A percentile compares a stretch with the other conserved stretches of the same genome.
Conservation (phyloP, 2,329 filamentous ascomycete species). For the Fusarium staphyleae region DNA sequence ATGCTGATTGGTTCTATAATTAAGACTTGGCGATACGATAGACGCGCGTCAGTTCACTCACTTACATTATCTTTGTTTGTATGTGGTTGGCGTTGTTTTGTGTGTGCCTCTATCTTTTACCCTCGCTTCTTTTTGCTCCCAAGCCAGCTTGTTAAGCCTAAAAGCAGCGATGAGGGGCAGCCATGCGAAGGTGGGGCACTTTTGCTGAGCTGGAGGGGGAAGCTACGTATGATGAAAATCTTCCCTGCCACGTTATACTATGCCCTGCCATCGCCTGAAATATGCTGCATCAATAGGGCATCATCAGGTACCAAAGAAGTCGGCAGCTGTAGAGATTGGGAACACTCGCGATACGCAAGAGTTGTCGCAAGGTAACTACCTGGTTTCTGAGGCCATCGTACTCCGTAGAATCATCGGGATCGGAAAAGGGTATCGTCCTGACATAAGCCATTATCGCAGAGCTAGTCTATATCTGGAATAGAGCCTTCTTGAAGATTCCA, state of each 20-base stretch:
- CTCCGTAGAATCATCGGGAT: conserved; percentile 3
- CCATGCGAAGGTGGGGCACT: conserved; percentile 62
- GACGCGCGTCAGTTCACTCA: conserved; percentile 30
- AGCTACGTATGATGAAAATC: conserved; percentile 44
- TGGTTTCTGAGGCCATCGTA: conserved; percentile 1
- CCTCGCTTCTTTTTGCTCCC: conserved; percentile 17
- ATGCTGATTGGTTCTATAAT: conserved; percentile 24
- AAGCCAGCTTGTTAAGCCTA: conserved; percentile 13
- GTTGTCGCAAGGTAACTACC: conserved; percentile 6
- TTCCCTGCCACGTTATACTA: conserved; percentile 34
- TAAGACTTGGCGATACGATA: conserved; percentile 17
- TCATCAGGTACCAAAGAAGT: too few species aligned
- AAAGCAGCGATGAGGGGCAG: conserved; percentile 72
- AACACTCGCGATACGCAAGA: background rate
- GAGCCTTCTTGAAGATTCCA: conserved; percentile 52
- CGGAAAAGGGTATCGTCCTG: conserved; percentile 31
- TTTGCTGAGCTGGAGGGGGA: conserved; percentile 36
- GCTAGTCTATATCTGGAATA: conserved; percentile 42
- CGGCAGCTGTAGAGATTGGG: too few species aligned
- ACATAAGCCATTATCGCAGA: background rate
- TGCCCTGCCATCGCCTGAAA: conserved; percentile 13
- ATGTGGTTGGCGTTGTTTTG: background rate
- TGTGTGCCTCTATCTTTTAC: conserved; percentile 1
- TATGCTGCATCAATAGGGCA: conserved; percentile 1
- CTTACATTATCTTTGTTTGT: conserved; percentile 1